Evolutionary conservation across 805 yeast genomes (phyloP).

Genomic region (Wickerhamiella qilinensis): DNA sequence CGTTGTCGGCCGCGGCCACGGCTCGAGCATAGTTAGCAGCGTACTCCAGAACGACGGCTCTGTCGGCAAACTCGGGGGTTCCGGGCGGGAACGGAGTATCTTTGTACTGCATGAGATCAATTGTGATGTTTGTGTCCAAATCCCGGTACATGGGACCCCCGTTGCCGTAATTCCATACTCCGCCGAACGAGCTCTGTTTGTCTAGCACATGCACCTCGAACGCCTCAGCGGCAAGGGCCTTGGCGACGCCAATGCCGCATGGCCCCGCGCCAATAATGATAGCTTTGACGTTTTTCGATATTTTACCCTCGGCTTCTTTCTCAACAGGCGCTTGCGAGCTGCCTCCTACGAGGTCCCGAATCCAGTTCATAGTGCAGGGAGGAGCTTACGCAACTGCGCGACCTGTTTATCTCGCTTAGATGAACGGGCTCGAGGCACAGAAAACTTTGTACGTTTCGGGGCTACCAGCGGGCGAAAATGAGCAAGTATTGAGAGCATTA

Average conservation of each 20-base stretch:
- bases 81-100: slow-evolving; percentile 33
- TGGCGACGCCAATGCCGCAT: slow-evolving; percentile 48
- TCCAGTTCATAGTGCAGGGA: no score
- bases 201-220: slow-evolving; percentile 46
- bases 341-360: no score
- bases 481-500: neutral
- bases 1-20: slow-evolving; percentile 14
- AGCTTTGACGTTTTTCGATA: no score
- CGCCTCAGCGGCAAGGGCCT: slow-evolving; percentile 40
- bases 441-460: neutral
- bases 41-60: slow-evolving; percentile 47
- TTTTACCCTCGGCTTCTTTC: no score
- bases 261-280: slow-evolving; percentile 68
- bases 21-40: slow-evolving; percentile 40
- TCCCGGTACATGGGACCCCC: slow-evolving; percentile 41
- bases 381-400: no score
- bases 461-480: neutral
- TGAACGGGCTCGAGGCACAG: no score
- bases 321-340: no score
- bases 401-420: no score
- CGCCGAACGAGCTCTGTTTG: slow-evolving; percentile 45
- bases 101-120: slow-evolving; percentile 49
- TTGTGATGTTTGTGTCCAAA: slow-evolving; percentile 56
- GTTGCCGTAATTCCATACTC: slow-evolving; percentile 55
- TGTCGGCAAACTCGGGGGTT: slow-evolving; percentile 38